Evolutionary conservation across 495 filamentous ascomycete species (phyloP), one percentile per base, ranked within the genome.

Genomic region (Aspergillus ostianus): DNA sequence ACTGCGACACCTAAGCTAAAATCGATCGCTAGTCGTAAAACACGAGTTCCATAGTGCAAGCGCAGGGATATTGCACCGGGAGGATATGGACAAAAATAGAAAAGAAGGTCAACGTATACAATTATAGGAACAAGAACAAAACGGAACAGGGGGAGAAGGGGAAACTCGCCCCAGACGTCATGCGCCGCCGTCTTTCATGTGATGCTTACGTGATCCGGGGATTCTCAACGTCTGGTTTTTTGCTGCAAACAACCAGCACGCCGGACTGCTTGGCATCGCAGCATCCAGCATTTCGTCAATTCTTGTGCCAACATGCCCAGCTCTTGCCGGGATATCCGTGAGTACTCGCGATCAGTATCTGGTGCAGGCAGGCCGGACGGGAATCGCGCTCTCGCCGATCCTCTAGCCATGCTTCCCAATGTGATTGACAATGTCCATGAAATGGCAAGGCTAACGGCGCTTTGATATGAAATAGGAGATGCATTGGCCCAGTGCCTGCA

Each of bases 271-370:
- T 7, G 17, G 27, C 52, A 45, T 44, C 27, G 8, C 19, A 41
- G 36, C 6, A 0, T 17, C 36, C 36, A 41, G 36, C 36, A 27
- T 45, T 17, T 19, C 19, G 32, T 54, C 19, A 23, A 50, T 47
- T 44, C 59, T 53, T 32, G 46, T 1, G 36, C 13, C 75, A 86
- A 66, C 53, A 98, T 98, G 94, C 94, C 94, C 26, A 90, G 88
- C 71, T 97, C 93, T 58, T 98, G 94, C 81, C 90, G 90, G 82
- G 93, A 97, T 70, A 92, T 98, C 70, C 85, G 94, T 98, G 83
- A 67, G 87, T 78, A 27, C 15, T 50, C 60, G 44, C 9, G n/a
- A 9, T 30, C 36, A 13, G 15, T 27, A 20, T 12, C 17, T 32
- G 9, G 4, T 47, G 7, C 20, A 27, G 9, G 7, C 44, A 45